phyloP scores from a whole-genome alignment of 1,284 basidiomycete species.

The Kwoniella shivajii region DNA sequence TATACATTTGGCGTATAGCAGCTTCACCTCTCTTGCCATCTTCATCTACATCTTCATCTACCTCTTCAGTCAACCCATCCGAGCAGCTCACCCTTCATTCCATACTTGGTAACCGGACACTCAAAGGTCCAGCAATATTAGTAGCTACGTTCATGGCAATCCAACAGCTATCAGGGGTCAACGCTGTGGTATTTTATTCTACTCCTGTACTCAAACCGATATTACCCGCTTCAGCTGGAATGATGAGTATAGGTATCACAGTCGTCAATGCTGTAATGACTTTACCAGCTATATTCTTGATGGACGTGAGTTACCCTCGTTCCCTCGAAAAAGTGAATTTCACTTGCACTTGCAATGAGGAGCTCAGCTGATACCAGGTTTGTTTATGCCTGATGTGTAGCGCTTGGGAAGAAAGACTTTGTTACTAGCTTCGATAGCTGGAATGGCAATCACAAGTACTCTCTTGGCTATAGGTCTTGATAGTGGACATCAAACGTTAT shows the following conservation, averaged over 20 bases:
- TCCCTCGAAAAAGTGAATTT: neutral
- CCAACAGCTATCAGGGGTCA: slow-evolving; percentile 79
- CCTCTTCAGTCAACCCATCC: slow-evolving; percentile 35
- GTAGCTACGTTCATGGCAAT: slow-evolving; percentile 72
- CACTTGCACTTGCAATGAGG: neutral
- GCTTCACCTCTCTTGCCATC: slow-evolving; percentile 31
- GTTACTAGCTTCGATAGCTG: slow-evolving; percentile 58
- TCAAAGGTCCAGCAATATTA: slow-evolving; percentile 69
- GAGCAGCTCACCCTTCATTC: slow-evolving; percentile 30
- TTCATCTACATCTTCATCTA: neutral
- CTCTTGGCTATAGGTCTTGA: slow-evolving; percentile 74
- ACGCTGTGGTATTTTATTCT: slow-evolving; percentile 85
- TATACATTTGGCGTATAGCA: slow-evolving; percentile 15
- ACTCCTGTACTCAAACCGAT: slow-evolving; percentile 79
- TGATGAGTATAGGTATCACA: slow-evolving; percentile 55
- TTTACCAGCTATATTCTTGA: slow-evolving; percentile 77
- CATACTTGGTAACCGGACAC: slow-evolving; percentile 60
- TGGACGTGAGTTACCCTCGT: slow-evolving; percentile 70
- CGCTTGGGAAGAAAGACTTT: slow-evolving; percentile 54
- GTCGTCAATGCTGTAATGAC: slow-evolving; percentile 80
- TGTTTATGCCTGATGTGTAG: slow-evolving; percentile 16
- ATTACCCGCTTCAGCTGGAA: slow-evolving; percentile 69
- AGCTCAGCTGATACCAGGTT: neutral
- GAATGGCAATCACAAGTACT: slow-evolving; percentile 68
- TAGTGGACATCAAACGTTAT: slow-evolving; percentile 62